These are phyloP conservation scores for Citrullus amarus DNA, from an alignment of 306 rosid species.

Conservation along the genomic window DNA sequence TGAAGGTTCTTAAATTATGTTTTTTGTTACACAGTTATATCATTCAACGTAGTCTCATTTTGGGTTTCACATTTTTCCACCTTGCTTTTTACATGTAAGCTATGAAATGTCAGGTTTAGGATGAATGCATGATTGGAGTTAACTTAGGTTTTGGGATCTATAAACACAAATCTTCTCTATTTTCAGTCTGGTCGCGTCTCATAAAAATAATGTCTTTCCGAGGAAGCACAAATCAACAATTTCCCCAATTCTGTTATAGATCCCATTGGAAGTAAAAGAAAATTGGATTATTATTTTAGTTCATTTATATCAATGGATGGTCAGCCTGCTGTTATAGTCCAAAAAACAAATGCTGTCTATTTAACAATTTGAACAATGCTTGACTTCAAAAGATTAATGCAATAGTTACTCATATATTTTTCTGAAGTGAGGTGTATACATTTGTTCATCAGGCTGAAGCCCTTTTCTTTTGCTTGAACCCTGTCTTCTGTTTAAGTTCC, in stretches of 20 bases:
- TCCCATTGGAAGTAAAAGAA: not conserved
- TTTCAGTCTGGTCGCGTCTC: not conserved
- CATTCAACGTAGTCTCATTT: not conserved
- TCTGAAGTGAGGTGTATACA: not conserved
- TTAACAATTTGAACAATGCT: not conserved
- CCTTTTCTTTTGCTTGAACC: not conserved
- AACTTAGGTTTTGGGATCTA: not conserved
- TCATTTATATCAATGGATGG: not conserved
- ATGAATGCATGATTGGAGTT: not conserved
- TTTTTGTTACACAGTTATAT: not conserved
- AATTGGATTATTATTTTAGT: not conserved
- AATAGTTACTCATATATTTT: not conserved
- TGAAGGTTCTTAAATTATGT: slow-evolving; percentile 56
- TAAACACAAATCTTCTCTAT: not conserved
- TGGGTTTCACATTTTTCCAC: not conserved
- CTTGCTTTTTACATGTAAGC: not conserved
- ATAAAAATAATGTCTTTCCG: not conserved
- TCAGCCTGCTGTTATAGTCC: not conserved
- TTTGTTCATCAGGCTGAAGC: not conserved
- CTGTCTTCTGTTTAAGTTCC: not conserved
- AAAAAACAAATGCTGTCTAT: not conserved
- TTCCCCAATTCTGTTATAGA: not conserved
- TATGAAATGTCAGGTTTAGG: not conserved
- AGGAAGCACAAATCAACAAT: not conserved
- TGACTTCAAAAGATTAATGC: not conserved